These are phyloP conservation scores for Microbotryomycetes sp. DNA, from an alignment of 1,284 basidiomycete species.

Conservation along the genomic window DNA sequence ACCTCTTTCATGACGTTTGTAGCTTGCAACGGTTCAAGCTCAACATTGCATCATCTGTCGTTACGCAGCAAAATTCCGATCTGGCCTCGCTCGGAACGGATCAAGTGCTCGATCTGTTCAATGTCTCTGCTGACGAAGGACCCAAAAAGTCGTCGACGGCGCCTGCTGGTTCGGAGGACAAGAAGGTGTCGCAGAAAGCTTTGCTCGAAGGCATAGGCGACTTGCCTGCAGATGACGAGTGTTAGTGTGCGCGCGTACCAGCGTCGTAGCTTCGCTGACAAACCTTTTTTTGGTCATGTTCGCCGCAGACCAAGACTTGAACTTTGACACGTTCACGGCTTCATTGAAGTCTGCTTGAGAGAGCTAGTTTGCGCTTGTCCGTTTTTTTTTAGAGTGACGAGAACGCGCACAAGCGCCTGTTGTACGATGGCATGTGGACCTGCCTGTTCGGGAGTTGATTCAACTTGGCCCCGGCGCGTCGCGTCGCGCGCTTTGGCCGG, in stretches of 20 bases:
- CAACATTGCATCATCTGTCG: constrained; percentile 92
- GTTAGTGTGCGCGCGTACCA: background rate
- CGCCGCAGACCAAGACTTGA: constrained; percentile 7
- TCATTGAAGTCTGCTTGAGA: too few relatives aligned
- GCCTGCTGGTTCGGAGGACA: constrained; percentile 18
- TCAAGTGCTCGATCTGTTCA: constrained; percentile 88
- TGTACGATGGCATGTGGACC: too few relatives aligned
- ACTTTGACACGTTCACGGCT: constrained; percentile 3
- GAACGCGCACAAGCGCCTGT: too few relatives aligned
- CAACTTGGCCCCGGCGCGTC: too few relatives aligned
- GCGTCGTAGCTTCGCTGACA: too few relatives aligned
- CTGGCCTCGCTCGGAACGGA: constrained; percentile 95
- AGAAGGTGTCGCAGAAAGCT: constrained; percentile 41
- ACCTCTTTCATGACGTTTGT: background rate
- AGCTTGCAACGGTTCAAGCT: constrained; percentile 97
- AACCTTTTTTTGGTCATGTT: too few relatives aligned
- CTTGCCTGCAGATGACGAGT: constrained; percentile 40
- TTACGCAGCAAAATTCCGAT: constrained; percentile 94
- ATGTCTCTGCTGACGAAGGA: constrained; percentile 12
- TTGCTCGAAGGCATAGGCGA: constrained; percentile 41
- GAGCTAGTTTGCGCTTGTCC: too few relatives aligned
- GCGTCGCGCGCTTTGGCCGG: too few relatives aligned
- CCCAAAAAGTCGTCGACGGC: constrained; percentile 1
- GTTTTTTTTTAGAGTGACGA: too few relatives aligned
- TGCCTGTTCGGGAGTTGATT: too few relatives aligned